phyloP scores from a whole-genome alignment of 225 moss, liverwort and hornwort species.

The Pleurozium schreberi region DNA sequence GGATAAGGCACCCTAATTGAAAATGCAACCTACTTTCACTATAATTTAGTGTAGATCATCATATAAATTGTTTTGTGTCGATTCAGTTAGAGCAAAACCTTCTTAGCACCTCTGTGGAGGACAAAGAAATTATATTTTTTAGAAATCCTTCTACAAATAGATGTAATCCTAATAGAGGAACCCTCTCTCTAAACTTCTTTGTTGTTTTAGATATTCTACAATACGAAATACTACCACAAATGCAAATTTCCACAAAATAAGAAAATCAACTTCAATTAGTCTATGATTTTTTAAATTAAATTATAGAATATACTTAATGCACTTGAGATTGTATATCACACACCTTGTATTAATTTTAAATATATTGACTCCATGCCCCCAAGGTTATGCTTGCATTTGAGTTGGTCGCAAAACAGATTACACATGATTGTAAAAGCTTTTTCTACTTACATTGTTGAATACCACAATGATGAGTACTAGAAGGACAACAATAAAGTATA shows the following conservation, averaged over 20 bases:
- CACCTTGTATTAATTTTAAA: neutral
- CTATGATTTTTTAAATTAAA: too few species aligned
- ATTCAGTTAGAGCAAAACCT: too few species aligned
- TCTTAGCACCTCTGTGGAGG: neutral
- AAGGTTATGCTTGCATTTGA: neutral
- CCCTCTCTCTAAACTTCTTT: neutral
- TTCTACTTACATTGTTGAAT: fast-evolving
- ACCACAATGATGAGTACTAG: too few species aligned
- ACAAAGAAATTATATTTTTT: neutral
- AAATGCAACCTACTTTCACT: too few species aligned
- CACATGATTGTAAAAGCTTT: neutral
- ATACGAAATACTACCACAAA: neutral
- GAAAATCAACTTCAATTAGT: neutral
- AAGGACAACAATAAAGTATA: neutral
- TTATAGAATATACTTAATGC: neutral
- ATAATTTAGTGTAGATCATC: too few species aligned
- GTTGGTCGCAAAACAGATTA: fast-evolving
- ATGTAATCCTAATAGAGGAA: neutral
- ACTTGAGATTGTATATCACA: neutral
- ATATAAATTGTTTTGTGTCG: too few species aligned
- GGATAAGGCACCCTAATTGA: too few species aligned
- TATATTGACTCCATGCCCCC: neutral
- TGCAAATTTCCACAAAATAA: neutral
- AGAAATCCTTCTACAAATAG: too few species aligned
- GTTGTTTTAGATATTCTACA: neutral